Evolutionary conservation across 805 yeast species (phyloP), one percentile per base, ranked within the genome.

Genomic region (Schizosaccharomyces osmophilus): DNA sequence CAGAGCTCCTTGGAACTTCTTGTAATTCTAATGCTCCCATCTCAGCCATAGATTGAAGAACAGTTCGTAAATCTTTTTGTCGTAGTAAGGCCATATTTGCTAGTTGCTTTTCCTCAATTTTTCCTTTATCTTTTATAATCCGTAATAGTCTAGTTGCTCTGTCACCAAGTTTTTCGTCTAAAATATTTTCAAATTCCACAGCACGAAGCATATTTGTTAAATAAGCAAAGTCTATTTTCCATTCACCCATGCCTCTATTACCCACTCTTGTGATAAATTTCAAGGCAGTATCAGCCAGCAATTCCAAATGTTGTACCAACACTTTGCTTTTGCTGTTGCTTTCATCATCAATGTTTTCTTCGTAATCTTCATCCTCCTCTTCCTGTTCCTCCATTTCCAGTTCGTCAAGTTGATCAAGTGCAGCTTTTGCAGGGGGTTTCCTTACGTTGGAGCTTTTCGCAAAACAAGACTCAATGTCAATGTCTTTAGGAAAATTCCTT

Each of bases 1-100:
- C 97, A 29, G 82, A 83, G 8, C 95, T 84, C 67, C 90, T 80
- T 13, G 97, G 97, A 36, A 93, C 84, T 73, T 93, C 98, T 72
- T 90, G 97, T 45, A 89, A 78, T 69, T 90, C 95, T 22, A 89
- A 74, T 22, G 85, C 78, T 64, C 89, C 87, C 65, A 81, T 77
- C 61, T 78, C 79, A 32, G 85, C 78, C 61, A 93, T 73, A 42
- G 79, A 78, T 58, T 84, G 79, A 55, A 88, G 73, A 55, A 84
- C 81, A 48, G 82, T 81, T 62, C 96, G 77, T 8, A 88, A 85
- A 45, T 82, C 84, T 63, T 79, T 80, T 63, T 87, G 94, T 65
- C 81, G 85, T 71, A 93, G 77, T 61, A 93, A 72, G 1, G 93
- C 90, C 17, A 79, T 71, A 61, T 85, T 82, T 48, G 67, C 64